Conservation (phyloP, 1,284 basidiomycete species). For the Fomitopsis schrenkii region DNA sequence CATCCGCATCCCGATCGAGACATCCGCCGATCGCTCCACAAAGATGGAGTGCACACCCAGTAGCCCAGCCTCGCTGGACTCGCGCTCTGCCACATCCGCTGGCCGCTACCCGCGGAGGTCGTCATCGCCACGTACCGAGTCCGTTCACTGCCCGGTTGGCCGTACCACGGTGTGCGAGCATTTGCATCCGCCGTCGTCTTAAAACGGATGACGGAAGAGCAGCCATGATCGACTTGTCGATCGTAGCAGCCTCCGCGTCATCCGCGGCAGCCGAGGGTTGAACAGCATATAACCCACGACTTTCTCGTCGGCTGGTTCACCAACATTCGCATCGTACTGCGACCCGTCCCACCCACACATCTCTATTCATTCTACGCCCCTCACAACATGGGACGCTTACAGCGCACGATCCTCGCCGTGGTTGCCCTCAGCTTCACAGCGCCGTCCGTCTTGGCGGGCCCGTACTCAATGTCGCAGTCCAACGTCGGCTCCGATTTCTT, state of each 20-base stretch:
- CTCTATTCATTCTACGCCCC: not conserved
- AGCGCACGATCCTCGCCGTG: conserved; percentile 28
- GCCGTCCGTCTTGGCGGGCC: conserved; percentile 2
- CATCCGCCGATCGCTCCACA: not conserved
- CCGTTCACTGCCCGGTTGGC: not conserved
- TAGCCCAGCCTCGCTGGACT: not conserved
- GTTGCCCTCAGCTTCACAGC: conserved; percentile 22
- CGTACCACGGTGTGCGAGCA: not conserved
- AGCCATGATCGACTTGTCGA: not conserved
- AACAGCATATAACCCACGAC: not conserved
- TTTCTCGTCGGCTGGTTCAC: too few species aligned
- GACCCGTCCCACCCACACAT: not conserved
- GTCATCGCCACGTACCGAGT: not conserved
- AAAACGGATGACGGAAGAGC: not conserved
- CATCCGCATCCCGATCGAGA: not conserved
- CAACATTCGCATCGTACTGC: too few species aligned
- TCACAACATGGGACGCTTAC: conserved; percentile 15
- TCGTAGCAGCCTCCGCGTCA: not conserved
- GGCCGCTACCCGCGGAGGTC: not conserved
- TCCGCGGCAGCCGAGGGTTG: not conserved
- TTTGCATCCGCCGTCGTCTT: not conserved
- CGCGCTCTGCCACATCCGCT: not conserved
- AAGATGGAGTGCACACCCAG: not conserved
- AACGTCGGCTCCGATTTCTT: conserved; percentile 6
- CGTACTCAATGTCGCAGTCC: conserved; percentile 3